phyloP scores from a whole-genome alignment of 2,329 filamentous ascomycete genomes.

The Botrytis fragariae region DNA sequence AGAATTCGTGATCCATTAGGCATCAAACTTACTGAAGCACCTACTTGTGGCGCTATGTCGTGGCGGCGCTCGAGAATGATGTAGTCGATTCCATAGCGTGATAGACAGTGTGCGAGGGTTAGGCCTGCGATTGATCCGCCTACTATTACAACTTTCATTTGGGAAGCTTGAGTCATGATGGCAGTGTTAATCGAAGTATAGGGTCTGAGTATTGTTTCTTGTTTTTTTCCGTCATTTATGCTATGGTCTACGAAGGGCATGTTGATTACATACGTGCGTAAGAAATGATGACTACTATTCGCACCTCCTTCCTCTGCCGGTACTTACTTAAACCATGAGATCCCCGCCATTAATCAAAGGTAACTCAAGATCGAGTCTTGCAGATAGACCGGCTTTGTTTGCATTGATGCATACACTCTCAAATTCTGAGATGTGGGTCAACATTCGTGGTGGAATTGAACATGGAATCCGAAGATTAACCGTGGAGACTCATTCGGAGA shows the following conservation, averaged over 20 bases:
- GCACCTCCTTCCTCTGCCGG: background rate
- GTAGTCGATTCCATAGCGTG: slow-evolving; percentile 28
- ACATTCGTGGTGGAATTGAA: background rate
- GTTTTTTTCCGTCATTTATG: background rate
- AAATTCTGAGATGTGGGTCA: background rate
- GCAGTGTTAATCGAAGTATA: background rate
- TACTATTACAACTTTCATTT: slow-evolving; percentile 30
- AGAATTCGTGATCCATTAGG: slow-evolving; percentile 47
- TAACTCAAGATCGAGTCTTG: background rate
- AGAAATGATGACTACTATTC: background rate
- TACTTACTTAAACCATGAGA: background rate
- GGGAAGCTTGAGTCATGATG: background rate
- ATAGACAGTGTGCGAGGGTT: slow-evolving; percentile 29
- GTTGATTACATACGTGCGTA: background rate
- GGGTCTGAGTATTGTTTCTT: background rate
- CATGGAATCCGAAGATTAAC: slow-evolving; percentile 8
- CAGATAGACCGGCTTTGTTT: background rate
- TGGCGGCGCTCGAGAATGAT: slow-evolving; percentile 30
- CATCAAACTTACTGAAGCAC: slow-evolving; percentile 31
- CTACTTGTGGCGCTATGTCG: slow-evolving; percentile 27
- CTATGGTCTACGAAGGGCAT: background rate
- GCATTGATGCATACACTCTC: background rate
- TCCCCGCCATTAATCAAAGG: background rate
- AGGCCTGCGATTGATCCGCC: slow-evolving; percentile 31
- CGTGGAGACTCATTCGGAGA: background rate